Evolutionary conservation across 805 yeast species (phyloP).

Genomic region (Kuraishia hungarica): DNA sequence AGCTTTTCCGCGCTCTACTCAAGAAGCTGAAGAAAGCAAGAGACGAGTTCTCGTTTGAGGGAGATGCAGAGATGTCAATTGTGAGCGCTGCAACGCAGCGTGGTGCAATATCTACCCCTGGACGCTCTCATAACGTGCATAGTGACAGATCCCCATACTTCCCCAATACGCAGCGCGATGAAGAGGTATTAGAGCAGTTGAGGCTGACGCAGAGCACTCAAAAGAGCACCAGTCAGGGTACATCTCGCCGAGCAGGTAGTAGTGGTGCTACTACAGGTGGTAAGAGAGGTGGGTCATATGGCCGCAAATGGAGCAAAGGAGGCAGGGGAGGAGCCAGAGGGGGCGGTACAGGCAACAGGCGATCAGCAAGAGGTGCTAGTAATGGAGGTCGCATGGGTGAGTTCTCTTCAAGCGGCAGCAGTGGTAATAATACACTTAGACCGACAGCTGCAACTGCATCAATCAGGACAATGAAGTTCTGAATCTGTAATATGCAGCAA

Average conservation of each 20-base stretch:
- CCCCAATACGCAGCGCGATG: not conserved
- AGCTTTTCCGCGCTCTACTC: constrained; percentile 15
- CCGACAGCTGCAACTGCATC: not conserved
- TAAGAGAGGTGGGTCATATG: not conserved
- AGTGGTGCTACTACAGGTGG: not conserved
- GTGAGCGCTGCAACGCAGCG: not conserved
- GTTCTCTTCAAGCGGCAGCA: not conserved
- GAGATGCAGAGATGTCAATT: constrained; percentile 2
- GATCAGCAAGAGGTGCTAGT: not conserved
- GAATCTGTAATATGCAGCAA: not conserved
- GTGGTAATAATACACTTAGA: not conserved
- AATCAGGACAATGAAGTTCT: not conserved
- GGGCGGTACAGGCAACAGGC: not conserved
- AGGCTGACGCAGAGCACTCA: not conserved
- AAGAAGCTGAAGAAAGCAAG: constrained; percentile 13
- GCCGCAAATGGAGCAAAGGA: not conserved
- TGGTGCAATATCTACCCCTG: constrained; percentile 3
- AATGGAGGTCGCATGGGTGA: not conserved
- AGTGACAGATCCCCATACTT: constrained; percentile 2
- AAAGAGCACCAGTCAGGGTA: not conserved
- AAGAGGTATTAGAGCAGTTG: constrained; percentile 1
- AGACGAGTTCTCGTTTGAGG: constrained; percentile 3
- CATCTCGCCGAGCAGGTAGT: not conserved
- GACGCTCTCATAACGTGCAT: not conserved
- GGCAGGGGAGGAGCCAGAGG: not conserved